phyloP scores from a whole-genome alignment of 495 filamentous ascomycete genomes.

The Sordaria brevicollis region DNA sequence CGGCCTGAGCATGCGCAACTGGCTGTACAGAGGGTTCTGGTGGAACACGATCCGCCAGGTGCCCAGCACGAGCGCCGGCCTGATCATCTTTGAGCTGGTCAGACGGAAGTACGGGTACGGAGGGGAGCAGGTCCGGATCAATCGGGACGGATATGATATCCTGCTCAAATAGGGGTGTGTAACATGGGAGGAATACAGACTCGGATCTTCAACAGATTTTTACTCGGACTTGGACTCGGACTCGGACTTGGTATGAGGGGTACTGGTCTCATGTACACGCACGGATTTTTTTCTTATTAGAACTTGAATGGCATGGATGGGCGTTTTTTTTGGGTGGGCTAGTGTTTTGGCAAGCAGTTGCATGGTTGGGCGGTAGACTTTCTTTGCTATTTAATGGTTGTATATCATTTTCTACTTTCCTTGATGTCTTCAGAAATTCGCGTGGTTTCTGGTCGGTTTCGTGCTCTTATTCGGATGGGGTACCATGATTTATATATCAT shows the following conservation, averaged over 20 bases:
- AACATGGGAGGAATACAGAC: neutral
- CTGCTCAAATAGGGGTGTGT: conserved; percentile 35
- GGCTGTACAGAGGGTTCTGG: conserved; percentile 71
- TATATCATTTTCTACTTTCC: neutral
- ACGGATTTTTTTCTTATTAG: too few species aligned
- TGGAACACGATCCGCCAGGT: conserved; percentile 68
- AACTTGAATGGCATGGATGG: neutral
- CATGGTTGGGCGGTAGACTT: neutral
- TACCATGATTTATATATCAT: neutral
- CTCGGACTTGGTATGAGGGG: too few species aligned
- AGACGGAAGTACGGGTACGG: conserved; percentile 65
- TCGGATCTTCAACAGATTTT: neutral
- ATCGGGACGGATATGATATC: conserved; percentile 63
- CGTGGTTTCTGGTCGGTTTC: neutral
- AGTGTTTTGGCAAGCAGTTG: neutral
- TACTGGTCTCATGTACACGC: neutral
- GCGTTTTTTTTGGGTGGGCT: neutral
- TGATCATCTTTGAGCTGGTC: conserved; percentile 85
- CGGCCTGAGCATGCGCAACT: conserved; percentile 52
- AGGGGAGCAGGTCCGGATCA: conserved; percentile 49
- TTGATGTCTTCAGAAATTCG: neutral
- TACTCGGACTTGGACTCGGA: too few species aligned
- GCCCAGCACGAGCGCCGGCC: conserved; percentile 77
- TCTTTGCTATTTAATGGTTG: neutral
- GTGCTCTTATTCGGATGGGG: neutral